Evolutionary conservation across 345 rosid genomes (phyloP).

Genomic region (Nasturtium officinale): DNA sequence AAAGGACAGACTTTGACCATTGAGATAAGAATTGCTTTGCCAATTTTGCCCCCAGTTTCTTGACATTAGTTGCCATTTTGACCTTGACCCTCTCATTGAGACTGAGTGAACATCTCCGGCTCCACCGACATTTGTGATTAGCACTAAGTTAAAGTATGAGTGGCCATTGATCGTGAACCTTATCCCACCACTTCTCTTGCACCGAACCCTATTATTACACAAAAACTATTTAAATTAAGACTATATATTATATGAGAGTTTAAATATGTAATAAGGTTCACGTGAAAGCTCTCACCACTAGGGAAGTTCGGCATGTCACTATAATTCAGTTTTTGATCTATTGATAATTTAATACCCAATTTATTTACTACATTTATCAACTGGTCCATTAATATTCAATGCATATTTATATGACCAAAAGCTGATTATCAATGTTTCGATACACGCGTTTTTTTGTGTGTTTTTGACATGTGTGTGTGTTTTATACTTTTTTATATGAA

Average conservation of each 20-base stretch:
- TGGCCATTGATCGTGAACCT: constrained; percentile 79
- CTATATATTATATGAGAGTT: background rate
- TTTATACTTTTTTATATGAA: background rate
- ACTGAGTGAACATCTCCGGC: constrained; percentile 73
- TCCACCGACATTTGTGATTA: constrained; percentile 74
- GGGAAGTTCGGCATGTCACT: constrained; percentile 4
- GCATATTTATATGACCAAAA: constrained; percentile 22
- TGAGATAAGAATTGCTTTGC: constrained; percentile 80
- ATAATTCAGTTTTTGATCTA: background rate
- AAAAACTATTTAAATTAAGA: background rate
- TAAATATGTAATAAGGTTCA: background rate
- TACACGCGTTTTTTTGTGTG: background rate
- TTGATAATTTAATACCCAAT: constrained; percentile 18
- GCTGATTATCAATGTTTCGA: background rate
- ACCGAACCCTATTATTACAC: constrained; percentile 49
- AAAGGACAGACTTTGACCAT: constrained; percentile 74
- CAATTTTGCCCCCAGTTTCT: constrained; percentile 91
- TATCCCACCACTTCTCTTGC: constrained; percentile 71
- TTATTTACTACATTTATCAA: constrained; percentile 32
- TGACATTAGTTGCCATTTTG: constrained; percentile 71
- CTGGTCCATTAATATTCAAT: constrained; percentile 33
- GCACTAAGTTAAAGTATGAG: constrained; percentile 75
- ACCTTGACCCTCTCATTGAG: constrained; percentile 62
- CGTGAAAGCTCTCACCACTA: constrained; percentile 6
- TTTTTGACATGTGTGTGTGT: background rate